These are phyloP conservation scores for Aspergillus bombycis DNA, from an alignment of 2,329 filamentous ascomycete species.

Conservation along the genomic window DNA sequence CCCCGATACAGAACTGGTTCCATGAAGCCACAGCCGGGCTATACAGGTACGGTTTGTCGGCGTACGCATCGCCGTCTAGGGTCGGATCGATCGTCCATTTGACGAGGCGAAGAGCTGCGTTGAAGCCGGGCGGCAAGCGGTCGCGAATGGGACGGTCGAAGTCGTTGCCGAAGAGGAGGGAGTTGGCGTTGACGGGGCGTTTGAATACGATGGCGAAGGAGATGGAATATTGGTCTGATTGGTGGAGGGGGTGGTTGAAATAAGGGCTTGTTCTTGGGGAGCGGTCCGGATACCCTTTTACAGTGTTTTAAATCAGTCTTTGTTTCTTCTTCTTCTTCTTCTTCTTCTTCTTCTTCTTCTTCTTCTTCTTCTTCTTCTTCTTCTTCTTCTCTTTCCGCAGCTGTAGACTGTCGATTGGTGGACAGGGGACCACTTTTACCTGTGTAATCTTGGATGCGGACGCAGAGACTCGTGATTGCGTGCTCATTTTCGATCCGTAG, in stretches of 20 bases:
- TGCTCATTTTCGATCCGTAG: slow-evolving; percentile 65
- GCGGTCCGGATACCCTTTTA: slow-evolving; percentile 68
- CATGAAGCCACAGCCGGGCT: slow-evolving; percentile 80
- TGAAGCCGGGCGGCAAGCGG: slow-evolving; percentile 82
- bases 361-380: background rate
- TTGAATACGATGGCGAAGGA: slow-evolving; percentile 78
- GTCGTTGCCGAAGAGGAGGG: slow-evolving; percentile 92
- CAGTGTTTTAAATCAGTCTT: background rate
- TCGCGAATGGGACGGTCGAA: slow-evolving; percentile 90
- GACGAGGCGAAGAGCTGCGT: slow-evolving; percentile 80
- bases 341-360: background rate
- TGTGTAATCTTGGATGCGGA: slow-evolving; percentile 70
- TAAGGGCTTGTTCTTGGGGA: slow-evolving; percentile 75
- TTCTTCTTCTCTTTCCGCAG: background rate
- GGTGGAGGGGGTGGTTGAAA: slow-evolving; percentile 72
- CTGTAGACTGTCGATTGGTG: background rate
- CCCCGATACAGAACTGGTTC: slow-evolving; percentile 73
- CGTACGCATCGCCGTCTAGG: slow-evolving; percentile 85
- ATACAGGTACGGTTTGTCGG: slow-evolving; percentile 83
- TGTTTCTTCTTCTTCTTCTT: background rate
- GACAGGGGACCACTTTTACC: slow-evolving; percentile 27
- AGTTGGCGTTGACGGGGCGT: slow-evolving; percentile 63
- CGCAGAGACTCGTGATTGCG: slow-evolving; percentile 69
- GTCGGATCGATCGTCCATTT: slow-evolving; percentile 91
- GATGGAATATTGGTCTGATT: slow-evolving; percentile 81